Conservation (phyloP, 164 flowering plant species). For the Chimonanthus praecox region DNA sequence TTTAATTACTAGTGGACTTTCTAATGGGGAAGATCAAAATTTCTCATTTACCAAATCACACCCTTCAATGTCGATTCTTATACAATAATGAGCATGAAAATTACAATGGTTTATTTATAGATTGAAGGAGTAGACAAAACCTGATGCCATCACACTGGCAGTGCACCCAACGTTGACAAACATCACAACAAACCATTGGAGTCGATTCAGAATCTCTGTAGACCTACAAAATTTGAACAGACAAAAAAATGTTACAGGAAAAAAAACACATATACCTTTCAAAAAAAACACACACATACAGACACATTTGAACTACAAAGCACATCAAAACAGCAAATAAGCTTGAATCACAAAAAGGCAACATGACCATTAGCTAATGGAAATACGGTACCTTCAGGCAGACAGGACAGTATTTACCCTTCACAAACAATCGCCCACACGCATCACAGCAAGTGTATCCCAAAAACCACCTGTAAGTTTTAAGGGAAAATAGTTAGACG, state of each 20-base stretch:
- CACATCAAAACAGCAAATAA: neutral
- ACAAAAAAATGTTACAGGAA: neutral
- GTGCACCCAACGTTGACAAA: constrained; percentile 97
- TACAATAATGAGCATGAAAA: neutral
- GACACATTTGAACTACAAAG: too few species aligned
- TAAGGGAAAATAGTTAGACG: neutral
- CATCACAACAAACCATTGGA: constrained; percentile 99
- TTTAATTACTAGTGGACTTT: too few species aligned
- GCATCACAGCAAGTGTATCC: constrained; percentile 98
- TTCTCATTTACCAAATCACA: too few species aligned
- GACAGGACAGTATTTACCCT: constrained; percentile 95
- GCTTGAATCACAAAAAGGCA: neutral
- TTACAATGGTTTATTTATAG: neutral
- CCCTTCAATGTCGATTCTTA: neutral
- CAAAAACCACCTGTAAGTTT: constrained; percentile 78
- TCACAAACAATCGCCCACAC: constrained; percentile 95
- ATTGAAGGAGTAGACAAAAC: constrained; percentile 27
- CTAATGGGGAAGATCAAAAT: too few species aligned
- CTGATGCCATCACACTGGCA: constrained; percentile 96
- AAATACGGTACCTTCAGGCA: constrained; percentile 78
- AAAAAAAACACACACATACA: too few species aligned
- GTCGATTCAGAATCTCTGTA: constrained; percentile 98
- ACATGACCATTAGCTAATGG: neutral
- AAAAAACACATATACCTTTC: neutral
- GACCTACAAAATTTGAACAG: constrained; percentile 44